Conservation (phyloP, 169 alveolate species). For the Eimeria maxima region DNA sequence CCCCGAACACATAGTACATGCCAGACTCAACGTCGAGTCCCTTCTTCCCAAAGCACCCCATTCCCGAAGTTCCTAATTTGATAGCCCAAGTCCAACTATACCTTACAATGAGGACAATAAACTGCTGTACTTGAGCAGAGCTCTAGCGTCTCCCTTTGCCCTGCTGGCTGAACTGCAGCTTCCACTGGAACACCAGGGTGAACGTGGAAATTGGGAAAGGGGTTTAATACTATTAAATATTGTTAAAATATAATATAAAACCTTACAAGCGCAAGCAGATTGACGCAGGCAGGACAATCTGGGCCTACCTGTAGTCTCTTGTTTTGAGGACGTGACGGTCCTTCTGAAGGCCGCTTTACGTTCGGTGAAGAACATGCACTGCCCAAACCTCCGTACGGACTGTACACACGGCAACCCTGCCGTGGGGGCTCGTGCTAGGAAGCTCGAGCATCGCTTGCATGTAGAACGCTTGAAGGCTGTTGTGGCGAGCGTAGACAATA, state of each 20-base stretch:
- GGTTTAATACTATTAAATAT: neutral
- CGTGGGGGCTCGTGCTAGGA: conserved; percentile 78
- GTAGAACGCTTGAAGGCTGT: conserved; percentile 70
- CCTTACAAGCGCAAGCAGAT: neutral
- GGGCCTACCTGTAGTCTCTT: neutral
- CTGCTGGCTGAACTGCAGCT: neutral
- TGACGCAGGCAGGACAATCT: neutral
- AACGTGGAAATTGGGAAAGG: neutral
- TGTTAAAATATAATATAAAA: neutral
- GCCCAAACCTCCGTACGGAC: conserved; percentile 79
- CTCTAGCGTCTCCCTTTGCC: neutral
- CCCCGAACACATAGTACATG: neutral
- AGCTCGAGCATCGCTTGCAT: conserved; percentile 56
- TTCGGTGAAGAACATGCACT: conserved; percentile 38
- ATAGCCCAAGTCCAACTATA: neutral
- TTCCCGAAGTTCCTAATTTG: neutral
- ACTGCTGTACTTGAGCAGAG: neutral
- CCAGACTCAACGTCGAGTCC: neutral
- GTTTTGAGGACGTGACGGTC: conserved; percentile 24
- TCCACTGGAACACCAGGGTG: neutral
- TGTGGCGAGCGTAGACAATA: conserved; percentile 67
- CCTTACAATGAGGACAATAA: neutral
- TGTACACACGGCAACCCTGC: conserved; percentile 83
- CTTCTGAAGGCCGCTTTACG: neutral
- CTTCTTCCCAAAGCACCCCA: neutral